Evolutionary conservation across 2,329 filamentous ascomycete genomes (phyloP), one percentile per base, ranked within the genome.

Genomic region (Penicillium hesseltinei): DNA sequence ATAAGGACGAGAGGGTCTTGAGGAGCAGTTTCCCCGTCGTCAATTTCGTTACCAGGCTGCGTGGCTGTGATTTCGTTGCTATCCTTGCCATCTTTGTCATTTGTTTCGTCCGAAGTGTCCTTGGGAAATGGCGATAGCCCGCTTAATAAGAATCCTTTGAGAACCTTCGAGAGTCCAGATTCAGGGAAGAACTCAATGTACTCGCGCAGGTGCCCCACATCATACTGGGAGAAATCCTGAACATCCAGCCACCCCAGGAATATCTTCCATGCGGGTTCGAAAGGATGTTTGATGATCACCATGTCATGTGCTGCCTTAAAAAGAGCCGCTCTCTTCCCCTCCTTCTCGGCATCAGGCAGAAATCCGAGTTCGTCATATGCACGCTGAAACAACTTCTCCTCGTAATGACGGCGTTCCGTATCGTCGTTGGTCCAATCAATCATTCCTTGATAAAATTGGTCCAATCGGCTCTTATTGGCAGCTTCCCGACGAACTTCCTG

Each of bases 241-340:
- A 86, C 79, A 72, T 97, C 92, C 64, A 89, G 84, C 90, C 93
- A 97, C 69, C 97, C 91, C 57, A 99, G 81, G 31, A 89, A 84
- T 59, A 97, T 88, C 66, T 91, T 88, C 95, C 95, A 99, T 0
- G 94, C 94, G 17, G 95, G 81, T 62, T 88, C 85, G 75, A 88
- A 96, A 0, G 91, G 90, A 66, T 97, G 92, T 66, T 93, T 92
- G 71, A 99, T 94, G 58, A 96, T 90, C 59, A 99, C 93, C 90
- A 99, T 96, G 60, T 93, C 94, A 61, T 88, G 86, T 0, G 93
- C 92, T 51, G 94, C 79, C 58, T 89, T 88, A 67, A 89, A 76
- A 0, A 96, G 88, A 62, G 89, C 87, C 36, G 85, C 79, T 27
- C 90, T 84, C 72, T 95, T 92, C 19, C 80, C 75, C 1, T 77